Percentiles rank a stretch among this genome's conserved stretches.
These are phyloP conservation scores for Syzygium aromaticum DNA, from an alignment of 345 rosid genomes.

Conservation along the genomic window DNA sequence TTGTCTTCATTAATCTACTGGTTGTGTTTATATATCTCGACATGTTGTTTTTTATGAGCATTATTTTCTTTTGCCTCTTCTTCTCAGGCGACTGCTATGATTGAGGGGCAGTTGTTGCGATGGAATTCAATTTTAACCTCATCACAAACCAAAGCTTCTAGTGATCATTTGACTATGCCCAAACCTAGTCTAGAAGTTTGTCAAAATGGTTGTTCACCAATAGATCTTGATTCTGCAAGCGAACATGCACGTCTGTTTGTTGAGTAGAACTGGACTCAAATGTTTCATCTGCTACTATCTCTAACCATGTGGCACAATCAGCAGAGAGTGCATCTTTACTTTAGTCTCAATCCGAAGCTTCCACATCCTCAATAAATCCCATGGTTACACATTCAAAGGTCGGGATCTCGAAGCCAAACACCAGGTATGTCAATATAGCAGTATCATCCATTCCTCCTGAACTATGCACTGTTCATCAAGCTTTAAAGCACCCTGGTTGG, in stretches of 20 bases:
- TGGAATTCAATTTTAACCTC: background rate
- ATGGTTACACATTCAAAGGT: background rate
- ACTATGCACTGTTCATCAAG: accelerated
- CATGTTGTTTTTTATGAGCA: too few species aligned
- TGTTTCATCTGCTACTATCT: background rate
- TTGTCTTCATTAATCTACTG: background rate
- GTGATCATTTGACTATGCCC: background rate
- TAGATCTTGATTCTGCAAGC: background rate
- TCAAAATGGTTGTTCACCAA: background rate
- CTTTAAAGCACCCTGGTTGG: background rate
- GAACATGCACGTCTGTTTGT: background rate
- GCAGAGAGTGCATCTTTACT: background rate
- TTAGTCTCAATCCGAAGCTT: background rate
- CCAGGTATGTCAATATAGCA: background rate
- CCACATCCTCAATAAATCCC: background rate
- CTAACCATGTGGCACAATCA: background rate
- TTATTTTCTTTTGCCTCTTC: too few species aligned
- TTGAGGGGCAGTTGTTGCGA: background rate
- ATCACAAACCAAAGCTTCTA: background rate
- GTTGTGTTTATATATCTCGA: background rate
- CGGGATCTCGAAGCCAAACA: background rate
- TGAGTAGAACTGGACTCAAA: background rate
- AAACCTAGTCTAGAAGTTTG: background rate
- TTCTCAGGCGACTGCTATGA: too few species aligned
- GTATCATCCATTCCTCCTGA: background rate